Conservation (phyloP, 495 filamentous ascomycete species). For the Tuber microsphaerosporum region DNA sequence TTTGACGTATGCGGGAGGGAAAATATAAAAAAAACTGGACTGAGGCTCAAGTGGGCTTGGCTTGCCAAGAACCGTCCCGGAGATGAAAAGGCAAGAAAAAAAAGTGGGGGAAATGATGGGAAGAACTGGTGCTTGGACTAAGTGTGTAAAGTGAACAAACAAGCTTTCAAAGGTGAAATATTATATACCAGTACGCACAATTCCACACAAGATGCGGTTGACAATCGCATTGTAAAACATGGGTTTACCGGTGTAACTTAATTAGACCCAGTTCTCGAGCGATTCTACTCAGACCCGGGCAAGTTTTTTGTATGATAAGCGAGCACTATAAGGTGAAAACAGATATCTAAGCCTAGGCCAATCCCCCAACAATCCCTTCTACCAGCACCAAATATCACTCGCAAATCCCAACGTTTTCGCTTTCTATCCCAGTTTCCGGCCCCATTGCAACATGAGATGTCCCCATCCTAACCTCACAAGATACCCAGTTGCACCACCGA, state of each 20-base stretch:
- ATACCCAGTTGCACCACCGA: not conserved
- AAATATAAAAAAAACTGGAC: not conserved
- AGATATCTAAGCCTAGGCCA: not conserved
- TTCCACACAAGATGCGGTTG: not conserved
- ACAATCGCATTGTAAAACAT: not conserved
- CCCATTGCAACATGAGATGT: not conserved
- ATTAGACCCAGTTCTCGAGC: not conserved
- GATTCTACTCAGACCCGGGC: not conserved
- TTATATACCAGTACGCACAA: not conserved
- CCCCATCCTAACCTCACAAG: not conserved
- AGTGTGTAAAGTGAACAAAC: not conserved
- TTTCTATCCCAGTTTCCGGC: not conserved
- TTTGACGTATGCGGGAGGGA: not conserved
- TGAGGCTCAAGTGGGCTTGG: not conserved
- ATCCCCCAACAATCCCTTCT: not conserved
- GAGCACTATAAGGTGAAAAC: not conserved
- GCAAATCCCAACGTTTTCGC: not conserved
- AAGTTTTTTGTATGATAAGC: not conserved
- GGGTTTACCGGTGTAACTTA: not conserved
- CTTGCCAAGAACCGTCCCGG: not conserved
- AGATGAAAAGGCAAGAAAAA: not conserved
- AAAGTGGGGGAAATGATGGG: not conserved
- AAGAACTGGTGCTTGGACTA: not conserved
- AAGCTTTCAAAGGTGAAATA: not conserved
- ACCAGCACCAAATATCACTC: not conserved